Evolutionary conservation across 2,329 filamentous ascomycete genomes (phyloP).

Genomic region (Pseudogymnoascus sp.): DNA sequence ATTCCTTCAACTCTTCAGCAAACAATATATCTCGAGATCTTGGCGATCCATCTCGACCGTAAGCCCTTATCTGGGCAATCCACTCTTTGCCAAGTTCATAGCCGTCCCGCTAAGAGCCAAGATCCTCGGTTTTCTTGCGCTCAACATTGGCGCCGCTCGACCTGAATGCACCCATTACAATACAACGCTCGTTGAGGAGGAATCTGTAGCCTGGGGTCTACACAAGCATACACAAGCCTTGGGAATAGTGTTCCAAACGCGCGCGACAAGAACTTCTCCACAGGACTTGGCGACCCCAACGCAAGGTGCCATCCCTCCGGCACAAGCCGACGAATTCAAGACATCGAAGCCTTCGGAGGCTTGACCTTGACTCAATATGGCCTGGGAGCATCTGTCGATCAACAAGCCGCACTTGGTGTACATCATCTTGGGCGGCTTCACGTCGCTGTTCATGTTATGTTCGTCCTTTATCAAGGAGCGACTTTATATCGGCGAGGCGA

Average conservation of each 20-base stretch:
- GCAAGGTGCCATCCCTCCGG: not conserved
- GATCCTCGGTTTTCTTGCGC: not conserved
- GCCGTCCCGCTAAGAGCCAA: not conserved
- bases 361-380: conserved; percentile 45
- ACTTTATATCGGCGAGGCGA: conserved; percentile 97
- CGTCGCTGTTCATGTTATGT: conserved; percentile 94
- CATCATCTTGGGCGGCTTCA: conserved; percentile 96
- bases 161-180: not conserved
- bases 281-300: not conserved
- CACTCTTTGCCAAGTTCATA: conserved; percentile 7
- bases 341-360: not conserved
- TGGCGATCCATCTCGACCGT: not conserved
- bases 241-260: not conserved
- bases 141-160: conserved; percentile 1
- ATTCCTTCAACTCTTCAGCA: not conserved
- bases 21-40: not conserved
- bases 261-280: not conserved
- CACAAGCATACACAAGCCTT: not conserved
- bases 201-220: not conserved
- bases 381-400: conserved; percentile 73
- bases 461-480: conserved; percentile 97
- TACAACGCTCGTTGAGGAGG: conserved; percentile 1
- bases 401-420: conserved; percentile 97
- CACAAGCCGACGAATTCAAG: conserved; percentile 2
- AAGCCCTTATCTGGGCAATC: not conserved